These are phyloP conservation scores for Alternaria hordeiaustralica DNA, from an alignment of 2,329 filamentous ascomycete species.

Conservation along the genomic window DNA sequence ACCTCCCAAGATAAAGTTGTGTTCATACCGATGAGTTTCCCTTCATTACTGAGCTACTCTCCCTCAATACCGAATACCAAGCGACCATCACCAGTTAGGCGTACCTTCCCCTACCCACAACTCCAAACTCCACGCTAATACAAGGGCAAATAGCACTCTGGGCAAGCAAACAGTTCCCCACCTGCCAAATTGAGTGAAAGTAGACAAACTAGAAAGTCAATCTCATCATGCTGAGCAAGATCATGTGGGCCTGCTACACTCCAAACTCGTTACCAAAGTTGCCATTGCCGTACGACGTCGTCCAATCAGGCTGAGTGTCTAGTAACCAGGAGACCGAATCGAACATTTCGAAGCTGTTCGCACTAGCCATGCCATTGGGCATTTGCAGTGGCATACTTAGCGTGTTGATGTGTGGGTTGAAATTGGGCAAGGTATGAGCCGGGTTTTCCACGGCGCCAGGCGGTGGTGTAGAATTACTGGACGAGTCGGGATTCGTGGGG, in stretches of 20 bases:
- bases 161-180: neutral
- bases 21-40: neutral
- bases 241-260: slow-evolving; percentile 17
- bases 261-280: slow-evolving; percentile 43
- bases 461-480: slow-evolving; percentile 66
- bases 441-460: slow-evolving; percentile 48
- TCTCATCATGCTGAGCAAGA: neutral
- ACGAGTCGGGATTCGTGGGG: slow-evolving; percentile 82
- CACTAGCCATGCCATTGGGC: slow-evolving; percentile 58
- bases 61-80: neutral
- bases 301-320: slow-evolving; percentile 67
- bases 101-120: neutral
- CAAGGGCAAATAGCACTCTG: neutral
- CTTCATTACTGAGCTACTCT: neutral
- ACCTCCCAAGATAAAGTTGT: neutral
- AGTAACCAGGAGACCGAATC: slow-evolving; percentile 94
- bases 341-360: slow-evolving; percentile 71
- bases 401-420: slow-evolving; percentile 47
- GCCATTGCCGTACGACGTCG: slow-evolving; percentile 29
- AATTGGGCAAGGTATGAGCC: slow-evolving; percentile 42
- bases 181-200: neutral
- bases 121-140: slow-evolving; percentile 10
- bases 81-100: neutral
- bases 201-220: neutral
- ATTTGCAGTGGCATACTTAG: slow-evolving; percentile 64